Conservation (phyloP, 2,329 filamentous ascomycete genomes). For the Clonostachys byssicola region DNA sequence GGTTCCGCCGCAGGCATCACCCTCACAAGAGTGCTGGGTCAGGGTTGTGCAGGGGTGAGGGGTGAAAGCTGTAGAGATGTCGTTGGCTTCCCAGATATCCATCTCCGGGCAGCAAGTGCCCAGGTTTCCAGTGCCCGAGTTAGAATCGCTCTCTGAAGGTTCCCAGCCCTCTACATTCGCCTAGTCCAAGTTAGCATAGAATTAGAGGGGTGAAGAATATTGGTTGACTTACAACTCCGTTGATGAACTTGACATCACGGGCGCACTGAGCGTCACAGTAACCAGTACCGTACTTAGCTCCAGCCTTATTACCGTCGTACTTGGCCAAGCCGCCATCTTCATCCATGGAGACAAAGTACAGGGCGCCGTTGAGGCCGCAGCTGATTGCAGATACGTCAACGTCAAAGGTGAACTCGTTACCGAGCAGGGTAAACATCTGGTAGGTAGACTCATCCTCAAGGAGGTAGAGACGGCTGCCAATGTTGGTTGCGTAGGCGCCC, state of each 20-base stretch:
- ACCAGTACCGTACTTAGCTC: constrained; percentile 51
- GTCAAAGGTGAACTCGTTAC: constrained; percentile 62
- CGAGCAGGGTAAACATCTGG: constrained; percentile 54
- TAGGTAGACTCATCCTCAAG: constrained; percentile 51
- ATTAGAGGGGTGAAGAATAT: neutral
- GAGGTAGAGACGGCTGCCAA: constrained; percentile 52
- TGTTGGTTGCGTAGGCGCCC: constrained; percentile 31
- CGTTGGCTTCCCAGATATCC: constrained; percentile 15
- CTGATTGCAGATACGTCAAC: constrained; percentile 58
- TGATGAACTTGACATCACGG: constrained; percentile 43
- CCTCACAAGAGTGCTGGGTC: constrained; percentile 22
- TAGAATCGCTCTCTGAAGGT: constrained; percentile 9
- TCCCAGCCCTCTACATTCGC: constrained; percentile 14
- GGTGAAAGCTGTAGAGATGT: constrained; percentile 10
- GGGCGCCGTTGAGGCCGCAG: constrained; percentile 63
- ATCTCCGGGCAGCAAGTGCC: constrained; percentile 14
- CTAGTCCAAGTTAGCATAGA: constrained; percentile 5
- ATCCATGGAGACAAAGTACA: constrained; percentile 58
- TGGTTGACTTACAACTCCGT: constrained; percentile 24
- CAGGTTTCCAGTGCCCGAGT: constrained; percentile 10
- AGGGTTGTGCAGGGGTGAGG: constrained; percentile 26
- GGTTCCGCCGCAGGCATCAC: constrained; percentile 39
- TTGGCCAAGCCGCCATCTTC: constrained; percentile 42
- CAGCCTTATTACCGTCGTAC: constrained; percentile 35
- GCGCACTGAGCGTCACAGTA: constrained; percentile 46